Evolutionary conservation across 495 filamentous ascomycete genomes (phyloP), one percentile per base, ranked within the genome.

Genomic region (Cercophora scortea): DNA sequence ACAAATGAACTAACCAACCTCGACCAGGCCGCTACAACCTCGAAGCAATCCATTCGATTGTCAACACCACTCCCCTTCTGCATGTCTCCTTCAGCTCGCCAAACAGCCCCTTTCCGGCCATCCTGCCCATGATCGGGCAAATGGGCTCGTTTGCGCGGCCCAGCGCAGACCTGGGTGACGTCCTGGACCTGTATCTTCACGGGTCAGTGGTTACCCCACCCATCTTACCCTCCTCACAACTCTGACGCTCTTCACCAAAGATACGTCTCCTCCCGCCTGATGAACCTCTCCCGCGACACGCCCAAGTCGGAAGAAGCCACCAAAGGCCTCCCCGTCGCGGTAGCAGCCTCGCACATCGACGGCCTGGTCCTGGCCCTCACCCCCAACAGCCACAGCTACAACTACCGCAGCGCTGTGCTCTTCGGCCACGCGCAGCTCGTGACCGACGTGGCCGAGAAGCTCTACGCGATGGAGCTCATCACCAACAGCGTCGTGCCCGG

Each of bases 101-200:
- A 0, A 67, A 75, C 42, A 81, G 85, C 51, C 83, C 84, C 11
- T 90, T 90, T 57, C 89, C 90, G 5, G 75, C 79, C 47, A 82
- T 86, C 55, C 74, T 96, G 0, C 91, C 91, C 38, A 93, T 95
- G 89, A 87, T 95, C 54, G 90, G 90, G 42, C 80, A 82, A 56
- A 89, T 92, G 84, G 86, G 78, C 16, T 85, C 80, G 43, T 92
- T 83, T 59, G 72, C 70, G 9, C 74, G 77, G 53, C 84, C 84
- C 17, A 84, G 81, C 50, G 77, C 80, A 8, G 77, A 72, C 54
- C 70, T 83, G 12, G 78, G 82, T 13, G 84, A 88, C 53, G 75
- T 82, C 0, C 69, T 88, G 11, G 87, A 94, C 54, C 79, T 88
- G 50, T 95, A 96, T 61, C 80, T 96, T 6, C 91, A 96, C 65